Conservation (phyloP, 495 filamentous ascomycete species). For the Articulospora tetracladia region DNA sequence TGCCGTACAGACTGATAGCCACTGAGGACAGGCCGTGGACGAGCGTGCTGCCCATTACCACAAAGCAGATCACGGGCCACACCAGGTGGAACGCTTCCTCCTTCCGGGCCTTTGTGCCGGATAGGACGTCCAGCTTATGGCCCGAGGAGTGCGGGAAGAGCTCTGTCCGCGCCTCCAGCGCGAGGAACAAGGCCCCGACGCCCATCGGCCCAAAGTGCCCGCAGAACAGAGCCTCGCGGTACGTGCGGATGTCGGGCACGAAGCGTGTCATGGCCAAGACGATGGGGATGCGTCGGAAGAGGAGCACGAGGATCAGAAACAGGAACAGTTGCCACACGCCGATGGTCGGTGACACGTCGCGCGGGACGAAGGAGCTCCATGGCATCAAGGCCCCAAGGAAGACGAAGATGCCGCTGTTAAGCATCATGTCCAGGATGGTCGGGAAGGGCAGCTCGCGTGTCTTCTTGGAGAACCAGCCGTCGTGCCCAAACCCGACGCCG, state of each 20-base stretch:
- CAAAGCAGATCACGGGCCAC: slow-evolving; percentile 46
- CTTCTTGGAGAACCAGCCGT: slow-evolving; percentile 43
- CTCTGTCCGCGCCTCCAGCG: slow-evolving; percentile 44
- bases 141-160: slow-evolving; percentile 16
- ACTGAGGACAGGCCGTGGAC: slow-evolving; percentile 43
- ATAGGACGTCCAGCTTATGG: background rate
- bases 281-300: slow-evolving; percentile 44
- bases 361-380: slow-evolving; percentile 35
- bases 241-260: slow-evolving; percentile 41
- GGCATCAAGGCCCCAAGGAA: slow-evolving; percentile 47
- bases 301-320: slow-evolving; percentile 38
- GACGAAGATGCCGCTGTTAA: slow-evolving; percentile 46
- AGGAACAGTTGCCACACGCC: slow-evolving; percentile 34
- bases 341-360: slow-evolving; percentile 28
- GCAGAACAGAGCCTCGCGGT: slow-evolving; percentile 44
- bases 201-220: slow-evolving; percentile 53
- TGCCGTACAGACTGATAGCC: slow-evolving; percentile 37
- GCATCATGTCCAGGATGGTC: slow-evolving; percentile 41
- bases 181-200: slow-evolving; percentile 45
- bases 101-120: slow-evolving; percentile 1
- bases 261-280: slow-evolving; percentile 36
- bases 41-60: slow-evolving; percentile 42
- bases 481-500: slow-evolving; percentile 44
- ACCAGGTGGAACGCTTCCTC: slow-evolving; percentile 35
- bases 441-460: slow-evolving; percentile 36